These are phyloP conservation scores for Torrubiellomyces zombiae DNA, from an alignment of 2,329 filamentous ascomycete genomes.

Conservation along the genomic window DNA sequence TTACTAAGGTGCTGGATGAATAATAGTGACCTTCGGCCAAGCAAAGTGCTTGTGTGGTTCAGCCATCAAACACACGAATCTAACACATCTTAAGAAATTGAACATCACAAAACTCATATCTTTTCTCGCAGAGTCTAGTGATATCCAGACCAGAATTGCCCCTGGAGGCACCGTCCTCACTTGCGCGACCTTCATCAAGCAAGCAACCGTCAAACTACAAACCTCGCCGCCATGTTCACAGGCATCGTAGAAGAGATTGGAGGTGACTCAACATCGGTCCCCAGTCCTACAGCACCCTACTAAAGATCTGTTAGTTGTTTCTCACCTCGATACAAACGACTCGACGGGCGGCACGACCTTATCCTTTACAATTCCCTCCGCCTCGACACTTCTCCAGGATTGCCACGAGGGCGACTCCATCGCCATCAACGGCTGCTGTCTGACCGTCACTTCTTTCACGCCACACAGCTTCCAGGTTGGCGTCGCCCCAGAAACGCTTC, in stretches of 20 bases:
- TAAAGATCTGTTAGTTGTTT: conserved; percentile 49
- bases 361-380: conserved; percentile 56
- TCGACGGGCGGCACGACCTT: conserved; percentile 76
- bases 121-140: too few relatives aligned
- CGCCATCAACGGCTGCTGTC: conserved; percentile 84
- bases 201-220: too few relatives aligned
- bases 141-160: too few relatives aligned
- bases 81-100: too few relatives aligned
- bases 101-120: too few relatives aligned
- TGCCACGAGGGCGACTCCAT: conserved; percentile 86
- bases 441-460: conserved; percentile 58
- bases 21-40: too few relatives aligned
- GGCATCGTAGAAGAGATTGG: conserved; percentile 87
- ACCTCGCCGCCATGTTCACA: conserved; percentile 81
- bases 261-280: conserved; percentile 37
- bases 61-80: too few relatives aligned
- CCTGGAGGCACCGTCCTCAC: not conserved
- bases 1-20: too few relatives aligned
- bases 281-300: not conserved
- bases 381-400: conserved; percentile 63
- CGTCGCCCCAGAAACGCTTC: conserved; percentile 86
- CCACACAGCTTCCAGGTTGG: conserved; percentile 65
- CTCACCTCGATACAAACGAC: conserved; percentile 65
- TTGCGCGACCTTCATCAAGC: not conserved
- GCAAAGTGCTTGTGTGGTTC: too few relatives aligned